Evolutionary conservation across 139 green algal genomes (phyloP), one percentile per base, ranked within the genome.

Genomic region (Microglena sp.): DNA sequence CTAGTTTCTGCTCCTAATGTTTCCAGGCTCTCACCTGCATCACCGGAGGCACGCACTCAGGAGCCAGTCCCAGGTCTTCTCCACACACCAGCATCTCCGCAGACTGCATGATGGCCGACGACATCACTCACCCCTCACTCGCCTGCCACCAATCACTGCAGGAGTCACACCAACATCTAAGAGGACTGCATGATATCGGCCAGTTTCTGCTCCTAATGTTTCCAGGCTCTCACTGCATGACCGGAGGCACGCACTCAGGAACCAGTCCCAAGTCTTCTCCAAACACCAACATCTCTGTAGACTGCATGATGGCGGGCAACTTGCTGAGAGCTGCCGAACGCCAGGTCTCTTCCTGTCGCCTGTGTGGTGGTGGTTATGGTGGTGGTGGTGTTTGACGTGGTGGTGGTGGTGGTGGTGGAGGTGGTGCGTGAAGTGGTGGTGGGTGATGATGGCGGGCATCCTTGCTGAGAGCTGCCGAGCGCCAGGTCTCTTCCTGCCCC

Each of bases 81-180:
- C 90, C 92, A 74, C 89, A 99, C 43, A 97, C 85, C 34, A 98
- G 84, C 92, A 97, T 98, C 69, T 90, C 72, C 0, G 76, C 92
- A 28, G 29, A 30, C 31, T 45, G 40, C 40, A 50, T 18, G 40
- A n/a, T n/a, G n/a, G n/a, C n/a, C n/a, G n/a, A n/a, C n/a, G n/a
- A n/a, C n/a, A n/a, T n/a, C n/a, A n/a, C n/a, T n/a, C n/a, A n/a
- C n/a, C n/a, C n/a, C n/a, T n/a, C n/a, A n/a, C n/a, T n/a, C n/a
- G n/a, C n/a, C n/a, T n/a, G n/a, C n/a, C n/a, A n/a, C n/a, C n/a
- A n/a, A n/a, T n/a, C n/a, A n/a, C n/a, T n/a, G n/a, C n/a, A n/a
- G n/a, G n/a, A n/a, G n/a, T n/a, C n/a, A n/a, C n/a, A n/a, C n/a
- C n/a, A n/a, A n/a, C n/a, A n/a, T n/a, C n/a, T n/a, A n/a, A n/a